Base-by-base conservation (phyloP, 495 filamentous ascomycete species). In the Rhypophila decipiens region DNA sequence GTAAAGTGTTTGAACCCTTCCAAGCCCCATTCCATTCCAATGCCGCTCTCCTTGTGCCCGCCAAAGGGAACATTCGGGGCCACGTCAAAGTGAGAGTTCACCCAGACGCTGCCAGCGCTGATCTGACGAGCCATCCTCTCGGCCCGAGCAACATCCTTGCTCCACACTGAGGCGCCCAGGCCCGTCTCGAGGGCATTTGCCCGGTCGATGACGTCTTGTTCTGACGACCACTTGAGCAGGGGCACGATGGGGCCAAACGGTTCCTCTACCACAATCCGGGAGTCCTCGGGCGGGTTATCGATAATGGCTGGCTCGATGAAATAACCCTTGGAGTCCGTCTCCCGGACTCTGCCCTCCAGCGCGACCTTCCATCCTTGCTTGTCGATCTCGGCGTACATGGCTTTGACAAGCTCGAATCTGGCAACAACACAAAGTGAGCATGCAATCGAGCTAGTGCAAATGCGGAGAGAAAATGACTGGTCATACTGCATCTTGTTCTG, bases 401-500 rank as follows among this genome's bases (percentile, higher is more conserved):
- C 49, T 43, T 72, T 64, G 38, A 79, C 69, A 18, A 71, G 71
- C 1, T 71, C 67, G 46, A 69, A 82, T n/a, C n/a, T n/a, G n/a
- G n/a, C n/a, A n/a, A n/a, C n/a, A n/a, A n/a, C n/a, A n/a, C n/a
- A n/a, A n/a, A n/a, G n/a, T n/a, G n/a, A n/a, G n/a, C n/a, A n/a
- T n/a, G n/a, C n/a, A n/a, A n/a, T n/a, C n/a, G n/a, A n/a, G n/a
- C n/a, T n/a, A n/a, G n/a, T n/a, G n/a, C n/a, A n/a, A n/a, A n/a
- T n/a, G n/a, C n/a, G n/a, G n/a, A n/a, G n/a, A n/a, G n/a, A n/a
- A n/a, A n/a, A n/a, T n/a, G n/a, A n/a, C n/a, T n/a, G n/a, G n/a
- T n/a, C n/a, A n/a, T n/a, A n/a, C 57, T 84, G 79, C 61, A 76
- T 71, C 36, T 58, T 47, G 59, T 85, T 87, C 56, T 83, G 80